A percentile compares a stretch with the other conserved stretches of the same genome.
Evolutionary conservation across 2,329 filamentous ascomycete genomes (phyloP).

Genomic region (Monosporascus sp.): DNA sequence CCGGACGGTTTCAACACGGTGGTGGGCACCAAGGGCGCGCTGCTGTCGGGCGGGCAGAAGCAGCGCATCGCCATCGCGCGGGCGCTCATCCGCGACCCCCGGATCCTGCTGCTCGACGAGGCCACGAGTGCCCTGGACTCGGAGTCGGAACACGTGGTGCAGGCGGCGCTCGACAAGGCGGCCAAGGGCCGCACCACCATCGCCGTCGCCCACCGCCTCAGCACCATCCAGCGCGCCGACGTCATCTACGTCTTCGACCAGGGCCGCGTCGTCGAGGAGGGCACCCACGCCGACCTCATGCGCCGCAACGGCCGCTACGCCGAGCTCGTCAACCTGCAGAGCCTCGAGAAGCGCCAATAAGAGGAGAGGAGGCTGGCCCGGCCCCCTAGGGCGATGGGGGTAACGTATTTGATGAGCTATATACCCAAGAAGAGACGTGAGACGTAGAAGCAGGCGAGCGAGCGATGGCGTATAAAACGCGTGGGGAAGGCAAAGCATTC

Average conservation of each 20-base stretch:
- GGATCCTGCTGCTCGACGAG: conserved; percentile 78
- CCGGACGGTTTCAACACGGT: conserved; percentile 81
- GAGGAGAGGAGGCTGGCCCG: background rate
- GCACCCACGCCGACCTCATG: conserved; percentile 71
- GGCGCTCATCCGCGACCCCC: conserved; percentile 84
- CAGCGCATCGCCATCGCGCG: conserved; percentile 92
- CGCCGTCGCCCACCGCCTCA: conserved; percentile 85
- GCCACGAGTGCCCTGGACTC: conserved; percentile 73
- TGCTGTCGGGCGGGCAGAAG: conserved; percentile 88
- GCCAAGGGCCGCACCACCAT: conserved; percentile 85
- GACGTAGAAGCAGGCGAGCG: no score
- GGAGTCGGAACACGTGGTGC: conserved; percentile 73
- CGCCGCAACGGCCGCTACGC: conserved; percentile 65
- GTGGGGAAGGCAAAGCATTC: no score
- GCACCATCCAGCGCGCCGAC: conserved; percentile 91
- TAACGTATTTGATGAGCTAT: background rate
- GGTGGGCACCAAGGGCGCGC: conserved; percentile 79
- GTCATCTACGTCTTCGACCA: conserved; percentile 96
- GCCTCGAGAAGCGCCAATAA: conserved; percentile 54
- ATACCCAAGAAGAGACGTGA: background rate
- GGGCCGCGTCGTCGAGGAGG: conserved; percentile 78
- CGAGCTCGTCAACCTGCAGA: conserved; percentile 76
- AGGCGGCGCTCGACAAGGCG: conserved; percentile 74
- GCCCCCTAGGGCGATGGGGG: background rate
- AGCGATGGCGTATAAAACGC: no score